A percentile compares a stretch with the other conserved stretches of the same genome.
phyloP scores from a whole-genome alignment of 495 filamentous ascomycete genomes.

The Podospora comata region DNA sequence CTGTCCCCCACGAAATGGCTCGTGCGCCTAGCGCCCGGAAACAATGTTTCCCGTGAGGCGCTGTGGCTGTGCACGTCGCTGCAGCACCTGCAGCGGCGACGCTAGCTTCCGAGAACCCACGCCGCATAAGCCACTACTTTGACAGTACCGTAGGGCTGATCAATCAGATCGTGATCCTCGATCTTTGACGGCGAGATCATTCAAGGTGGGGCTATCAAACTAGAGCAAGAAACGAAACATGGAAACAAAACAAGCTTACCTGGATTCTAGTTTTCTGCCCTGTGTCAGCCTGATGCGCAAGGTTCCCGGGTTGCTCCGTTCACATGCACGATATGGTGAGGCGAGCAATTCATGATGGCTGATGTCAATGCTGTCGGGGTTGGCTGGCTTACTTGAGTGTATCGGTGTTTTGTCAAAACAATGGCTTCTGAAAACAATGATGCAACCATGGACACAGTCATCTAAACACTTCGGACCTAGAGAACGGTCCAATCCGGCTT shows the following conservation, averaged over 20 bases:
- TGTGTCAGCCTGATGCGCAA: background rate
- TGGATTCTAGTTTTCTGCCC: background rate
- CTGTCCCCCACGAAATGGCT: background rate
- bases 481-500: background rate
- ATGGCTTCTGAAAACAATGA: background rate
- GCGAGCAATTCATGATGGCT: constrained; percentile 1
- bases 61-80: constrained; percentile 9
- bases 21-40: constrained; percentile 8
- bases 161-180: background rate
- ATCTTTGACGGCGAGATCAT: background rate
- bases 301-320: background rate
- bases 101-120: background rate
- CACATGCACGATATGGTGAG: background rate
- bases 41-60: constrained; percentile 4
- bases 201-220: background rate
- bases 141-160: constrained; percentile 3
- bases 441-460: background rate
- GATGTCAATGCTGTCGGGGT: background rate
- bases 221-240: background rate
- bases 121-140: constrained; percentile 13
- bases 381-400: background rate
- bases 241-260: background rate
- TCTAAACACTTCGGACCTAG: background rate
- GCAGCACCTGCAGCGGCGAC: constrained; percentile 10
- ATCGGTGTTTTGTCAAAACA: background rate